phyloP scores from a whole-genome alignment of 2,329 filamentous ascomycete species.

The Neonectria faginata region DNA sequence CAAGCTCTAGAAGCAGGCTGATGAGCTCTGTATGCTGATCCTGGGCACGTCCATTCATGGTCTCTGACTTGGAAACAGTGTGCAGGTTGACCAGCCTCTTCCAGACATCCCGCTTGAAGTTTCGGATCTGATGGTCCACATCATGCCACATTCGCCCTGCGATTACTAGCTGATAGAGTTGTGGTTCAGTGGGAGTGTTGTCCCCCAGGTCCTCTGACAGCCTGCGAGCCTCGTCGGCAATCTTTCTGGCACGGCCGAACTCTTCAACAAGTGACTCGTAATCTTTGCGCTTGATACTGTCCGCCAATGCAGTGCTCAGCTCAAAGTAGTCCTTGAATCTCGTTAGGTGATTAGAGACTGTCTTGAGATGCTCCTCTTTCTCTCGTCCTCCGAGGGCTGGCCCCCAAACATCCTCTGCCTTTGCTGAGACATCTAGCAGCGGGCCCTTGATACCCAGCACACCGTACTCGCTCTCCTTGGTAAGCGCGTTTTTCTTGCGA shows the following conservation, averaged over 20 bases:
- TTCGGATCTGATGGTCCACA: slow-evolving; percentile 85
- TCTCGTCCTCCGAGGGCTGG: slow-evolving; percentile 91
- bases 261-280: slow-evolving; percentile 89
- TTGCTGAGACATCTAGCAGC: slow-evolving; percentile 88
- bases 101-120: slow-evolving; percentile 92
- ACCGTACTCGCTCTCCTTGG: slow-evolving; percentile 93
- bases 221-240: slow-evolving; percentile 80
- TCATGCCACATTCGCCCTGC: slow-evolving; percentile 96
- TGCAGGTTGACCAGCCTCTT: slow-evolving; percentile 79
- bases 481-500: slow-evolving; percentile 86
- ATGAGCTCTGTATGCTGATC: slow-evolving; percentile 94
- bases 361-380: slow-evolving; percentile 87
- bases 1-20: slow-evolving; percentile 87
- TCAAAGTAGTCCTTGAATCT: slow-evolving; percentile 86
- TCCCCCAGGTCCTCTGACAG: slow-evolving; percentile 70
- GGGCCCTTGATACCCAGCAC: slow-evolving; percentile 89
- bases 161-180: slow-evolving; percentile 87
- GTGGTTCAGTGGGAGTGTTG: slow-evolving; percentile 75
- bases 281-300: slow-evolving; percentile 90
- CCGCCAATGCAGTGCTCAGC: slow-evolving; percentile 79
- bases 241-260: slow-evolving; percentile 84
- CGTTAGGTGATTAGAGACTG: slow-evolving; percentile 79
- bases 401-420: slow-evolving; percentile 97
- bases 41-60: slow-evolving; percentile 67
- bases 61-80: slow-evolving; percentile 63